Base-by-base conservation (phyloP, 2,329 filamentous ascomycete genomes). In the Alternaria sp. region DNA sequence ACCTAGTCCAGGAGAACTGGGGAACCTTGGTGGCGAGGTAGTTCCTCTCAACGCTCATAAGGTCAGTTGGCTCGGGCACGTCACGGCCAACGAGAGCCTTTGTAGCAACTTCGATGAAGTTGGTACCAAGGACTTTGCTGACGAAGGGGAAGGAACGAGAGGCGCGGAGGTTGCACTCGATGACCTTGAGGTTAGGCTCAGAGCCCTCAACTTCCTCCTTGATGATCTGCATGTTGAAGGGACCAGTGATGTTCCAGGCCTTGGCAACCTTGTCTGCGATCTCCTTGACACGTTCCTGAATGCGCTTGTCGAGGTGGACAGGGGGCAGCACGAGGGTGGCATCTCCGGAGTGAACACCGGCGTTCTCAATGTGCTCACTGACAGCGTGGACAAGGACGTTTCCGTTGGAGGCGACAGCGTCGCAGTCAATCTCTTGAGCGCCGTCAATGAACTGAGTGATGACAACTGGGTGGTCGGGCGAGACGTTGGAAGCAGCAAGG, bases 181-280 rank as follows among this genome's bases (percentile, higher is more conserved):
- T 98, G 76, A 98, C 95, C 86, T 97, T 97, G 69, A 98, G 88
- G 26, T 88, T 85, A 32, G 92, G 88, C 76, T 91, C 87, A 59
- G 90, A 90, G 61, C 91, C 91, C 62, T 92, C 89, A 30, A 91
- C 88, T 75, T 91, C 85, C 12, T 92, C 93, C 85, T 97, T 97
- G 87, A 99, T 98, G 82, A 99, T 97, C 80, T 99, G 96, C 95
- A 99, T 98, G 87, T 99, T 99, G 89, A 98, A 99, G 62, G 96
- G 96, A 59, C 96, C 96, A 19, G 93, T 98, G 81, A 98, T 98
- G 77, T 88, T 93, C 93, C 95, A 97, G 51, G 96, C 96, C 83
- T 96, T 92, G 70, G 96, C 96, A 56, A 99, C 94, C 88, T 97
- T 98, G 81, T 94, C 83, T 15, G 96, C 95, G 73, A 99, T 98